A percentile compares a stretch with the other conserved stretches of the same genome.
Conservation (phyloP, 495 filamentous ascomycete genomes). For the Penicillium ochrochloron region DNA sequence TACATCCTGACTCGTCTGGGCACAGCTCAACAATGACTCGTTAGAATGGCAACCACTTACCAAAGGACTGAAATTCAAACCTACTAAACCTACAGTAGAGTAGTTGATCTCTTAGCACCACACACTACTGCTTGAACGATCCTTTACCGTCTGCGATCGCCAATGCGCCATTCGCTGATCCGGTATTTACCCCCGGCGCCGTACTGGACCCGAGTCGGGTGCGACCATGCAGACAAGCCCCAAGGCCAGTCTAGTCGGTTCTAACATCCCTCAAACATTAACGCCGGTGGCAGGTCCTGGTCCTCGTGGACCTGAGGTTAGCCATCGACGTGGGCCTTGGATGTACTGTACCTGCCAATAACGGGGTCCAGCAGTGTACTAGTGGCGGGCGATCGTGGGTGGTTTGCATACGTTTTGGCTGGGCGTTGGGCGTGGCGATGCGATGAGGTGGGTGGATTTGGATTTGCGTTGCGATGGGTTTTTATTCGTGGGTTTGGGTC, state of each 20-base stretch:
- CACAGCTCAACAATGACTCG: not conserved
- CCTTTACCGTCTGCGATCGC: slow-evolving; percentile 10
- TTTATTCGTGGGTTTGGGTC: slow-evolving; percentile 2
- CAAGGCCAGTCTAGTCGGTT: slow-evolving; percentile 30
- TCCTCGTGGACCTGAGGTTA: slow-evolving; percentile 2
- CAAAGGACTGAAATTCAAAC: not conserved
- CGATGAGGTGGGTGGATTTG: slow-evolving; percentile 9
- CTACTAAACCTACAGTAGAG: not conserved
- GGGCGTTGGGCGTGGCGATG: not conserved
- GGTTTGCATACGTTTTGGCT: not conserved
- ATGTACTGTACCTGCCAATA: not conserved
- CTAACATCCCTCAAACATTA: slow-evolving; percentile 19
- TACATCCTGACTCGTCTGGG: not conserved
- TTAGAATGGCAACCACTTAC: not conserved
- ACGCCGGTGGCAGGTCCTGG: slow-evolving; percentile 6
- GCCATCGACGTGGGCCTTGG: not conserved
- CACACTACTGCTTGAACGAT: not conserved
- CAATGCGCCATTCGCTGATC: slow-evolving; percentile 20
- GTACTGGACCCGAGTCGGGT: slow-evolving; percentile 32
- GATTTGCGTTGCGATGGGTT: not conserved
- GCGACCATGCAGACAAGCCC: slow-evolving; percentile 30
- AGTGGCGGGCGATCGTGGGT: not conserved
- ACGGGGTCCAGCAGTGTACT: not conserved
- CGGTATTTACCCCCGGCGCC: slow-evolving; percentile 21
- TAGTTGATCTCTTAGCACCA: not conserved